Base-by-base conservation (phyloP, 2,329 filamentous ascomycete genomes). In the Colletotrichum kahawae region DNA sequence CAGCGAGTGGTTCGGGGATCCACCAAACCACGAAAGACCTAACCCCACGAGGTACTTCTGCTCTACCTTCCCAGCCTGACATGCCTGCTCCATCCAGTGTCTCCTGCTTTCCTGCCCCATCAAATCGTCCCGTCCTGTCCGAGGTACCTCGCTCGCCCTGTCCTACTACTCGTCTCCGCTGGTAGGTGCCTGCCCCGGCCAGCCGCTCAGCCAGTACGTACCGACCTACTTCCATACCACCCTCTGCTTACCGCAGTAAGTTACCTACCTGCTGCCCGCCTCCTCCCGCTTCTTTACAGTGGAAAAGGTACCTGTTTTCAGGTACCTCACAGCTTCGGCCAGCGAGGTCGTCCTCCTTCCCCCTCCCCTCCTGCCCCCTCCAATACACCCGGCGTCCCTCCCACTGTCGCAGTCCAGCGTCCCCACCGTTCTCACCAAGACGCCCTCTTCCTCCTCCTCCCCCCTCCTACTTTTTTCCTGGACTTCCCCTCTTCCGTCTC, bases 371-470 rank as follows among this genome's bases (percentile, higher is more conserved):
- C 63, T 56, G 48, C 18, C 38, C 68, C 65, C 67, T 76, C 57
- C 74, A 60, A 70, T 73, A 60, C 70, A 66, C 27, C 57, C 65
- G 12, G 29, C 65, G 48, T 74, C 66, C 67, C 59, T 75, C 72
- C 72, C 72, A 71, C 72, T 67, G 72, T 71, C 72, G 68, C 72
- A 71, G 62, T 67, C 63, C 62, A 73, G 62, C 57, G 72, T 75
- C 72, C 72, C 72, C 72, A 75, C 72, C 72, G 68, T 75, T 75
- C 72, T 75, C 63, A 62, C 68, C 68, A 75, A 29, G 56, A 29
- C 62, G 51, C 60, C 64, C 71, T 75, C 67, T 67, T 70, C 72
- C 48, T 72, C 72, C 64, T 71, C 72, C 51, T 71, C 21, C 74
- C 63, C 62, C 72, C 72, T 72, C 59, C 72, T 64, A 64, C 67